Percentiles rank a stretch among this genome's conserved stretches.
These are phyloP conservation scores for Astrothelium subdiscretum DNA, from an alignment of 495 filamentous ascomycete species.

Conservation along the genomic window DNA sequence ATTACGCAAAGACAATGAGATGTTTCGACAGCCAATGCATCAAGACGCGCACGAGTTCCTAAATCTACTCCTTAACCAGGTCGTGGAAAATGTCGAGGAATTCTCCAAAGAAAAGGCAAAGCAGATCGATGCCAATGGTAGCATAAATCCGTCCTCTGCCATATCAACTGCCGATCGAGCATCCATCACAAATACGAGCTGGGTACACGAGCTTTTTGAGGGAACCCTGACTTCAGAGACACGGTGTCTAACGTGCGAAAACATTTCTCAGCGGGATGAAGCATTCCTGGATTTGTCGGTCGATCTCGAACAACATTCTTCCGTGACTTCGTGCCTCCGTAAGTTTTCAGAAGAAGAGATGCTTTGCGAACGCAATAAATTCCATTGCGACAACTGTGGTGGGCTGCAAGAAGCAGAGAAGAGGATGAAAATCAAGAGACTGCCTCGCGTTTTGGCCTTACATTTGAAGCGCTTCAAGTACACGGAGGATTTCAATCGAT, in stretches of 20 bases:
- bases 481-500: slow-evolving; percentile 80
- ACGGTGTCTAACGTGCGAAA: slow-evolving; percentile 92
- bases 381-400: slow-evolving; percentile 95
- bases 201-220: slow-evolving; percentile 97
- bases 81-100: slow-evolving; percentile 84
- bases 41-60: slow-evolving; percentile 98
- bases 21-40: slow-evolving; percentile 94
- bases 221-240: slow-evolving; percentile 92
- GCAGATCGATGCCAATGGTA: slow-evolving; percentile 30
- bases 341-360: slow-evolving; percentile 98
- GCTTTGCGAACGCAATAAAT: slow-evolving; percentile 97
- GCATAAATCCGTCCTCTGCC: slow-evolving; percentile 16
- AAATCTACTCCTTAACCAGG: slow-evolving; percentile 88
- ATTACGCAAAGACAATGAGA: slow-evolving; percentile 85
- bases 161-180: slow-evolving; percentile 8
- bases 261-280: slow-evolving; percentile 87
- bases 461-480: slow-evolving; percentile 98
- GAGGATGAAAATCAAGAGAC: slow-evolving; percentile 95
- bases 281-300: slow-evolving; percentile 93
- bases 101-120: slow-evolving; percentile 41
- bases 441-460: slow-evolving; percentile 81
- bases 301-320: slow-evolving; percentile 89
- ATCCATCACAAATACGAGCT: slow-evolving; percentile 36
- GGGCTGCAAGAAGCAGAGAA: slow-evolving; percentile 97
- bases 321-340: slow-evolving; percentile 85